Evolutionary conservation across 2,329 filamentous ascomycete genomes (phyloP).

Genomic region (Kalmusia sp.): DNA sequence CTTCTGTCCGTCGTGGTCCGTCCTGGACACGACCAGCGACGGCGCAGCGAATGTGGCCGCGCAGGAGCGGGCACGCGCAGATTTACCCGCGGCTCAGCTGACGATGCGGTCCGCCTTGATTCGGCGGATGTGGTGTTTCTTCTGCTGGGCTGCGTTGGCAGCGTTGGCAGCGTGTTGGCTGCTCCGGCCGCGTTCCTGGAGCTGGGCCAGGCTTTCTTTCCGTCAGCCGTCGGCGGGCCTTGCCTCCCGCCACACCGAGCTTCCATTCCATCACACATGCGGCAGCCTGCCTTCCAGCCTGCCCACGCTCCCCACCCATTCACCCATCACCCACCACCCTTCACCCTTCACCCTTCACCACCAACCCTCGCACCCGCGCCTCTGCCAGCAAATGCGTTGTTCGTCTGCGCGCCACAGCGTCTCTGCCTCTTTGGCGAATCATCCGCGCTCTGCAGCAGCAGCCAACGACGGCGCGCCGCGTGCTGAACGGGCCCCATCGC

Average conservation of each 20-base stretch:
- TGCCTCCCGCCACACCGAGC: not conserved
- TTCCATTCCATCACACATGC: constrained; percentile 13
- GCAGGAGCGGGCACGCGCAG: not conserved
- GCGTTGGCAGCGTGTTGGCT: not conserved
- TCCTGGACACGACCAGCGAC: constrained; percentile 12
- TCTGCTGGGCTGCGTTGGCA: constrained; percentile 7
- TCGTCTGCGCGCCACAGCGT: constrained; percentile 27
- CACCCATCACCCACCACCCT: not conserved
- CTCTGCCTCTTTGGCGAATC: constrained; percentile 28
- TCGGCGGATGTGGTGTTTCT: not conserved
- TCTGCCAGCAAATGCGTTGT: constrained; percentile 32
- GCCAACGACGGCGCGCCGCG: constrained; percentile 43
- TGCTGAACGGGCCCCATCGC: constrained; percentile 16
- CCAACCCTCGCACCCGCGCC: constrained; percentile 12
- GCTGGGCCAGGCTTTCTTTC: too few relatives aligned
- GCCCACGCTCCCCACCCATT: not conserved
- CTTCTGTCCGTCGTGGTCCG: constrained; percentile 2
- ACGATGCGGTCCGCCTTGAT: not conserved
- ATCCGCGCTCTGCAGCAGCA: constrained; percentile 27
- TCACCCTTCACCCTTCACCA: constrained; percentile 8
- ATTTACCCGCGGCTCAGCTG: constrained; percentile 9
- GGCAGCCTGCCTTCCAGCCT: too few relatives aligned
- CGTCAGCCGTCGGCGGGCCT: too few relatives aligned
- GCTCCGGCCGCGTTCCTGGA: constrained; percentile 11
- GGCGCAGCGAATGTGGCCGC: constrained; percentile 1